Percentiles rank a stretch among this genome's conserved stretches.
These are phyloP conservation scores for Triticum urartu DNA, from an alignment of 176 grass and related monocot genomes.

Conservation along the genomic window DNA sequence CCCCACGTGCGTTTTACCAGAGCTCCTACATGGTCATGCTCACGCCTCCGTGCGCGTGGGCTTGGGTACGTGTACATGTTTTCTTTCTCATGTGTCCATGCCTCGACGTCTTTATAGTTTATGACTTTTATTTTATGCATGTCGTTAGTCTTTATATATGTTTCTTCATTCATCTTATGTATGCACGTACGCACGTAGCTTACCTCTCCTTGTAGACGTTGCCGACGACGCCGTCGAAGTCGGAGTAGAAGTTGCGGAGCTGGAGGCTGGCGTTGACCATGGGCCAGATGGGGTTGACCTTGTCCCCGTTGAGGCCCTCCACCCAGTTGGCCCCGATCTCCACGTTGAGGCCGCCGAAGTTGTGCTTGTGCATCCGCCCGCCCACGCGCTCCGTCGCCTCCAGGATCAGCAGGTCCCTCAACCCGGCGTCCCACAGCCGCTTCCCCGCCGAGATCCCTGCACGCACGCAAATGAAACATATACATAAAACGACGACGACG, in stretches of 20 bases:
- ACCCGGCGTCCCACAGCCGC: constrained; percentile 54
- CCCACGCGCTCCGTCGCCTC: constrained; percentile 62
- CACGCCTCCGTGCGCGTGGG: neutral
- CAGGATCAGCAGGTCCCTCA: constrained; percentile 51
- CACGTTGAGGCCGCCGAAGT: constrained; percentile 52
- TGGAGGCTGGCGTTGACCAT: constrained; percentile 38
- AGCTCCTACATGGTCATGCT: neutral
- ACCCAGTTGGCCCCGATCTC: constrained; percentile 79
- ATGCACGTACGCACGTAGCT: neutral
- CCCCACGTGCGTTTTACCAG: neutral
- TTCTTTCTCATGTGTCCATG: too few species aligned
- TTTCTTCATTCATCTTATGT: neutral
- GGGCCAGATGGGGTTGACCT: constrained; percentile 54
- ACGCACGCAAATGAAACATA: neutral
- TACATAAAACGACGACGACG: too few species aligned
- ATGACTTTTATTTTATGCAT: neutral
- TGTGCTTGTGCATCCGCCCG: constrained; percentile 55
- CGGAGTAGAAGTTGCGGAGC: constrained; percentile 47
- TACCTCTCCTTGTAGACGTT: constrained; percentile 52
- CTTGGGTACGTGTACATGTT: too few species aligned
- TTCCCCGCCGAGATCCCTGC: constrained; percentile 70
- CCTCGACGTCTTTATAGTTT: too few species aligned
- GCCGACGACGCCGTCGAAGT: constrained; percentile 42
- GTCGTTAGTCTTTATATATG: neutral
- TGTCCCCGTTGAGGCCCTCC: constrained; percentile 45